Base-by-base conservation (phyloP, 805 yeast genomes). In the Saccharomycopsis vini region DNA sequence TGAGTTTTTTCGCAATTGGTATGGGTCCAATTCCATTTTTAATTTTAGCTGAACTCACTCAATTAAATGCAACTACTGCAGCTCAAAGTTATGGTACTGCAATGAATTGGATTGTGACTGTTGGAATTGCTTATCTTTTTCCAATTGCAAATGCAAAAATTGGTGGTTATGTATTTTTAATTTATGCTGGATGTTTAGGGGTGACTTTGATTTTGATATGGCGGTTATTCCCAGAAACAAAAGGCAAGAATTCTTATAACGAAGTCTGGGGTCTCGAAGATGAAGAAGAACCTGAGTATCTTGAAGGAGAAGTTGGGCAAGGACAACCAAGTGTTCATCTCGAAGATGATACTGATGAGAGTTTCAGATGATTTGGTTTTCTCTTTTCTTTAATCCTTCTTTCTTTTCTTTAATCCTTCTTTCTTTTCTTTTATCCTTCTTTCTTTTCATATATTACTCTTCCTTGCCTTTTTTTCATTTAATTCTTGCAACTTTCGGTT, bases 1-100 rank as follows among this genome's bases (percentile, higher is more conserved):
- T 90, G 39, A 77, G 83, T 1, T 74, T 87, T 23, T 92, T 90
- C 66, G 97, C 97, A 0, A 66, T 83, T 28, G 98, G 98, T 0
- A 60, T 88, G 49, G 98, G 98, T 0, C 98, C 98, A 5, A 88
- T 92, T 44, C 98, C 98, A 33, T 90, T 92, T 64, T 63, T 90
- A 51, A 63, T 89, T 42, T 80, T 90, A 7, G 76, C 95, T 4
- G 97, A 92, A 58, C 79, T 90, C n/a, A 81, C 95, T 0, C 94
- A 87, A 47, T 64, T 72, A 1, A 76, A 78, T 47, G 90, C 90
- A 2, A 79, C 78, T 46, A 90, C 89, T 2, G 68, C 78, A 36
- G 97, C 97, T 0, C 98, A 92, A 62, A 81, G 95, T 58, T 81
- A 86, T 69, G 97, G 95, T 13, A 87, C 92, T 0, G 75, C 85